phyloP scores from a whole-genome alignment of 345 rosid species.

The Carallia brachiata region DNA sequence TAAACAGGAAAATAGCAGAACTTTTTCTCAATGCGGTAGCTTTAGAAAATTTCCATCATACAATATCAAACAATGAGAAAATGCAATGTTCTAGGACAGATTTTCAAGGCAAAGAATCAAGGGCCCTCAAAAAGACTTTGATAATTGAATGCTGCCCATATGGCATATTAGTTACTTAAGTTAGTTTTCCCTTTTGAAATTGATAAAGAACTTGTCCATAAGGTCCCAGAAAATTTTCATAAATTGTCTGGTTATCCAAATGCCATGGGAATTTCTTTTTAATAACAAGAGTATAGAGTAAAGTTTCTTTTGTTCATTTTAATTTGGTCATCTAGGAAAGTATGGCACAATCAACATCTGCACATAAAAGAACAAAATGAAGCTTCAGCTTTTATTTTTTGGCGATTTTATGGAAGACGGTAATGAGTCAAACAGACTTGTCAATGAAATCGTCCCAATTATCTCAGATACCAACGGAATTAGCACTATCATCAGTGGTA shows the following conservation, averaged over 20 bases:
- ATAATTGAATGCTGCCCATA: constrained; percentile 1
- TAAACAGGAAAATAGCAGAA: constrained; percentile 7
- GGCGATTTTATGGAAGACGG: constrained; percentile 32
- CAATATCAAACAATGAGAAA: constrained; percentile 10
- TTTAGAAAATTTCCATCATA: constrained; percentile 12
- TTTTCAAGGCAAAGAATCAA: constrained; percentile 12
- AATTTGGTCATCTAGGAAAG: neutral
- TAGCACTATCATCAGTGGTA: too few species aligned
- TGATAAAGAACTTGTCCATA: constrained; percentile 11
- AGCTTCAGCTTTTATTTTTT: constrained; percentile 19
- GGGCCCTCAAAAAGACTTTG: neutral
- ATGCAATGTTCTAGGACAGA: neutral
- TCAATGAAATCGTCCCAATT: constrained; percentile 31
- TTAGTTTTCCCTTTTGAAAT: constrained; percentile 12
- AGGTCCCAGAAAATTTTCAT: constrained; percentile 5
- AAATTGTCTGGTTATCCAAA: constrained; percentile 31
- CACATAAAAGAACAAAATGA: constrained; percentile 16
- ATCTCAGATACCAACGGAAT: constrained; percentile 4
- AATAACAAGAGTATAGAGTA: constrained; percentile 14
- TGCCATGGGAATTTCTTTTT: constrained; percentile 30
- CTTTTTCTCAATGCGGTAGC: neutral
- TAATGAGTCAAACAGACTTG: constrained; percentile 20
- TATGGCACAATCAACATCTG: constrained; percentile 12
- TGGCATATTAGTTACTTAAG: constrained; percentile 12
- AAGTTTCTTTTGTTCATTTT: neutral